Evolutionary conservation across 768 basidiomycete genomes (phyloP).

Genomic region (Amanita inopinata): DNA sequence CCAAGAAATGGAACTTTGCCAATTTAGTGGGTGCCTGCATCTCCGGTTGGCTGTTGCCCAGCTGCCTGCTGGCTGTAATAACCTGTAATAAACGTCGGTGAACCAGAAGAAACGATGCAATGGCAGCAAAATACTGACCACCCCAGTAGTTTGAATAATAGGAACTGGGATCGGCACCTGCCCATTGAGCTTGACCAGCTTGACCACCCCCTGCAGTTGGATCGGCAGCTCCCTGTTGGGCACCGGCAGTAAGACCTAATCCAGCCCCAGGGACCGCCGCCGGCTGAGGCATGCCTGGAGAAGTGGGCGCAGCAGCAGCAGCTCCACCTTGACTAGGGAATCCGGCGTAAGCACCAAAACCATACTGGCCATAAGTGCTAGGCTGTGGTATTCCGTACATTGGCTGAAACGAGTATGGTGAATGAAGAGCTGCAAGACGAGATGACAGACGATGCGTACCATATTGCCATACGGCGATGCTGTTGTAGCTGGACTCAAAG

Average conservation of each 20-base stretch:
- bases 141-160: constrained; percentile 84
- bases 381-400: constrained; percentile 90
- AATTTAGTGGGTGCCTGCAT: constrained; percentile 42
- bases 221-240: constrained; percentile 48
- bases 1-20: constrained; percentile 14
- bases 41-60: constrained; percentile 48
- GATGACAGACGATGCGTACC: constrained; percentile 35
- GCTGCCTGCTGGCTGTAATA: constrained; percentile 75
- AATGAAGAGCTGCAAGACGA: constrained; percentile 6
- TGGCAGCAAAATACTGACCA: constrained; percentile 37
- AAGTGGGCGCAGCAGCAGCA: constrained; percentile 39
- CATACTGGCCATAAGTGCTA: constrained; percentile 68
- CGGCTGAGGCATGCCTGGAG: constrained; percentile 51
- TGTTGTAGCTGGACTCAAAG: constrained; percentile 49
- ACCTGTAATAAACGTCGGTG: constrained; percentile 30
- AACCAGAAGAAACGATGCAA: constrained; percentile 12
- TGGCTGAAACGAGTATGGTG: constrained; percentile 40
- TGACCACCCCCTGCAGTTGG: constrained; percentile 42
- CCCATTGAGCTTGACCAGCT: constrained; percentile 70
- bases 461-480: constrained; percentile 71
- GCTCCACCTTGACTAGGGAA: constrained; percentile 52
- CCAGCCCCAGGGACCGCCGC: constrained; percentile 44
- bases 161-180: constrained; percentile 56
- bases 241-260: constrained; percentile 45
- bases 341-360: constrained; percentile 64